Evolutionary conservation across 805 yeast species (phyloP), one percentile per base, ranked within the genome.

Genomic region (Isabelozyma pseudorhagii): DNA sequence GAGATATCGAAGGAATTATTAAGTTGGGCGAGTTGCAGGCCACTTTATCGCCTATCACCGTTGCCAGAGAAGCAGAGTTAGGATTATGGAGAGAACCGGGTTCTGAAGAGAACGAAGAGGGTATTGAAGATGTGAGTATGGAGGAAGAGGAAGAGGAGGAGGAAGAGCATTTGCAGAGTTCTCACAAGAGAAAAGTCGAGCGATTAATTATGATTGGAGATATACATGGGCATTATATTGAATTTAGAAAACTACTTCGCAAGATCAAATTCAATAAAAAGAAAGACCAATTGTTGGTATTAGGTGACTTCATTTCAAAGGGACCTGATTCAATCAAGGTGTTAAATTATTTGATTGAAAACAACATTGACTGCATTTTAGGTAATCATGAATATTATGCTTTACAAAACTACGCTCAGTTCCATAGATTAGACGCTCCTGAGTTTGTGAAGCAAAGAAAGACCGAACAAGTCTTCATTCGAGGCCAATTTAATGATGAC

Each of bases 311-410:
- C 64, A 73, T 89, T 14, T 77, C 90, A 46, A 93, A 92, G 62
- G 98, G 98, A 1, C 84, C 87, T 5, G 82, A 87, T 50, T 87
- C 96, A 1, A 53, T 80, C 11, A 80, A 78, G 39, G 90, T 90
- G 2, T 62, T 91, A 9, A 85, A 90, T 51, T 84, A 67, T 58
- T 84, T 88, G 15, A 57, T 84, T 34, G 71, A 80, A 18, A 62
- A 83, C 55, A 70, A 79, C 13, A 78, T 88, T 13, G 83, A 81
- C 47, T 91, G 96, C 62, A 82, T 92, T 2, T 70, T 94, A 50
- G 97, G 98, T 0, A 92, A 92, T 70, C 97, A 93, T 66, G 98
- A 92, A 66, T 75, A 85, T 52, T 84, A 83, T 52, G 79, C 87
- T 9, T 61, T 92, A 55, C 77, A 82, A 48, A 70, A 84, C 59